phyloP scores from a whole-genome alignment of 2,329 filamentous ascomycete genomes.

The Rachicladosporium sp. region DNA sequence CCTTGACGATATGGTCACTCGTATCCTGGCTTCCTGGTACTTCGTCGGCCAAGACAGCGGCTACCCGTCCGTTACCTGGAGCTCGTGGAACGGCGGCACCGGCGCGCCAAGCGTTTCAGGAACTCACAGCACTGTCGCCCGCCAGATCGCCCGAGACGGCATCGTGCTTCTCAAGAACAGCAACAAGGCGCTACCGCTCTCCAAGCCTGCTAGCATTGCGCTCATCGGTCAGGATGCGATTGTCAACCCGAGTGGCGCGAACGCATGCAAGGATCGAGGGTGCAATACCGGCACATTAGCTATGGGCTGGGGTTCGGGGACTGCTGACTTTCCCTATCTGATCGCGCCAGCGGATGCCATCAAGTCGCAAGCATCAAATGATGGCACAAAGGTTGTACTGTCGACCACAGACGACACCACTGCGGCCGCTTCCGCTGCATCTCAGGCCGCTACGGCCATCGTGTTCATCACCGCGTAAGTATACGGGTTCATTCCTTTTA shows the following conservation, averaged over 20 bases:
- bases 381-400: slow-evolving; percentile 22
- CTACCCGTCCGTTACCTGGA: slow-evolving; percentile 37
- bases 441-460: slow-evolving; percentile 32
- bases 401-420: slow-evolving; percentile 19
- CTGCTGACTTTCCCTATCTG: slow-evolving; percentile 26
- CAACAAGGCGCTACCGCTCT: slow-evolving; percentile 41
- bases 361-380: slow-evolving; percentile 18
- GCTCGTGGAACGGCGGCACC: slow-evolving; percentile 26
- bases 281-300: slow-evolving; percentile 42
- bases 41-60: slow-evolving; percentile 23
- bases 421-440: slow-evolving; percentile 2
- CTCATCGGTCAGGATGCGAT: slow-evolving; percentile 30
- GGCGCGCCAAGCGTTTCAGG: slow-evolving; percentile 44
- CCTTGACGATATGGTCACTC: slow-evolving; percentile 47
- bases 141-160: slow-evolving; percentile 43
- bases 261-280: slow-evolving; percentile 63
- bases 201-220: slow-evolving; percentile 29
- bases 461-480: slow-evolving; percentile 44
- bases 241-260: slow-evolving; percentile 52
- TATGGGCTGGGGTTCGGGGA: slow-evolving; percentile 30
- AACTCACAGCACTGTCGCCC: slow-evolving; percentile 32
- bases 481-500: slow-evolving; percentile 40
- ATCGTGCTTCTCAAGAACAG: slow-evolving; percentile 53
- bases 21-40: slow-evolving; percentile 41
- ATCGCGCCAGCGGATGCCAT: slow-evolving; percentile 32